These are phyloP conservation scores for Circinella minor DNA, from an alignment of 371 early-diverging fungal genomes.

Conservation along the genomic window DNA sequence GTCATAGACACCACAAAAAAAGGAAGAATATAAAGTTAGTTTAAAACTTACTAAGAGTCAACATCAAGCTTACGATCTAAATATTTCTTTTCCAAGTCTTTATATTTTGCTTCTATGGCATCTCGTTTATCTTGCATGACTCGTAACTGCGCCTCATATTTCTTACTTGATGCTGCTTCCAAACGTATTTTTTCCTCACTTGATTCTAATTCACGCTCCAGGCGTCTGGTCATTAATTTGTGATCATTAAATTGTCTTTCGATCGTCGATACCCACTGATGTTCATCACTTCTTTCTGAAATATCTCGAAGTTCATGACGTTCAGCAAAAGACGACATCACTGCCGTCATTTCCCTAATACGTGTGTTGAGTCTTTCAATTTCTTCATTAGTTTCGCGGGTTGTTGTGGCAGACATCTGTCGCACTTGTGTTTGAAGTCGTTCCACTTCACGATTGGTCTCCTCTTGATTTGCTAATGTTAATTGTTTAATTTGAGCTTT, in stretches of 20 bases:
- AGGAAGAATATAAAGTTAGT: no score
- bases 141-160: conserved; percentile 36
- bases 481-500: not conserved
- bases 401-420: not conserved
- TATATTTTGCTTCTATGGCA: conserved; percentile 26
- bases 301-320: not conserved
- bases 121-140: conserved; percentile 34
- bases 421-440: not conserved
- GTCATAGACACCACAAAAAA: no score
- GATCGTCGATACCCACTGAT: conserved; percentile 12
- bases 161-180: conserved; percentile 32
- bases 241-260: conserved; percentile 30
- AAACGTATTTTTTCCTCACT: conserved; percentile 28
- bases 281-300: conserved; percentile 1
- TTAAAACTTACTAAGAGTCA: conserved; percentile 4
- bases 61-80: conserved; percentile 9
- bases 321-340: not conserved
- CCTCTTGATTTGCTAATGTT: not conserved
- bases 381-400: not conserved
- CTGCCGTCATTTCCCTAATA: not conserved
- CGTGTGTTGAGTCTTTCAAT: not conserved
- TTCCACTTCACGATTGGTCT: not conserved
- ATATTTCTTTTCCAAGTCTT: conserved; percentile 16
- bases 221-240: conserved; percentile 20
- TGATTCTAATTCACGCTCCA: conserved; percentile 27